Evolutionary conservation across 208 protist genomes (phyloP), one percentile per base, ranked within the genome.

Genomic region (Polymyxa betae): DNA sequence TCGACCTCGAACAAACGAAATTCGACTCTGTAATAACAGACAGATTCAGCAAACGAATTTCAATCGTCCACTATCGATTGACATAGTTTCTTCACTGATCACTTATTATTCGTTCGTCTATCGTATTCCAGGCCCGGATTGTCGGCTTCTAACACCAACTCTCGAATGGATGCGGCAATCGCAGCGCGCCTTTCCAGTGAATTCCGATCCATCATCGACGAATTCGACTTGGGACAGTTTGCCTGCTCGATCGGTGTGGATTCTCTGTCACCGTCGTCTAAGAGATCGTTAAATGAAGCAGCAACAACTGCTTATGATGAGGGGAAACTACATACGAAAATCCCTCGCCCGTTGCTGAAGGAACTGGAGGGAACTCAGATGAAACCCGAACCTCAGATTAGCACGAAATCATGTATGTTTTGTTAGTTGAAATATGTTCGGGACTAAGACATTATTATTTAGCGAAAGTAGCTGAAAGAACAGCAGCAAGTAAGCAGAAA

Each of bases 171-270:
- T 24, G 12, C 49, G 72, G 16, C 5, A 5, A 82, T 43, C 5
- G 72, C n/a, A 35, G 16, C 16, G 5, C 72, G n/a, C 72, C 72
- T 82, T 35, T 82, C 72, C n/a, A 40, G 16, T 12, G 72, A 82
- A 43, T 82, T 82, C n/a, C 16, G 16, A 12, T 43, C 72, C 16
- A 82, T 82, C 40, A 82, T 82, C 72, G 72, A 82, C 35, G 72
- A 82, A 43, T 82, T 40, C 72, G 72, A 82, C 5, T n/a, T 82
- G n/a, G 72, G 72, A 16, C 35, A 35, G 72, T 82, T 82, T 43
- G 72, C 72, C 16, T 82, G 16, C 10, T 35, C 72, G n/a, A 82
- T 82, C 72, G 72, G 72, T 20, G 10, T 82, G 35, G 72, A 43
- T 35, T 38, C 5, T n/a, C 16, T 20, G 5, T 5, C 72, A 35